Evolutionary conservation across 2,329 filamentous ascomycete genomes (phyloP).

Genomic region (Fusarium transvaalense): DNA sequence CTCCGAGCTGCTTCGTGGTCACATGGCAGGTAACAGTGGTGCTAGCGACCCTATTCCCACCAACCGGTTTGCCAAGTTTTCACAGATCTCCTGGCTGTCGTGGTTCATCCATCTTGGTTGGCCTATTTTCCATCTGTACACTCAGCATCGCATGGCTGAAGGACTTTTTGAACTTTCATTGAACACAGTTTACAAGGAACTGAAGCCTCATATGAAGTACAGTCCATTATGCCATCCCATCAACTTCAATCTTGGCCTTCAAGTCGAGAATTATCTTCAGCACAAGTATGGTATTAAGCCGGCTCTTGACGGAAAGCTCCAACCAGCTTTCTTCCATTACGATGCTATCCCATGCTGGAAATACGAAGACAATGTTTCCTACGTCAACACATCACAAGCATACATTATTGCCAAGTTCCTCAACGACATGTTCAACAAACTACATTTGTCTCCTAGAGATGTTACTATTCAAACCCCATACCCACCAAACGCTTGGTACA

Average conservation of each 20-base stretch:
- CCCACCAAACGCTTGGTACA: too few species aligned
- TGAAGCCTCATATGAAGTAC: not conserved
- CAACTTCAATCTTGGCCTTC: not conserved
- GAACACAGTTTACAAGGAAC: not conserved
- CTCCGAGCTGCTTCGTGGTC: not conserved
- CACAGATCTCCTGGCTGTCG: not conserved
- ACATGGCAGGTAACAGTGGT: too few species aligned
- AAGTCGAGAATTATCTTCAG: not conserved
- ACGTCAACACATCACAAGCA: too few species aligned
- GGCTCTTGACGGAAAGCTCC: rapidly evolving
- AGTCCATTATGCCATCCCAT: not conserved
- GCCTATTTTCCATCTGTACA: conserved; percentile 1
- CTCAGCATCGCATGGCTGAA: conserved; percentile 3
- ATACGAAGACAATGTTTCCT: too few species aligned
- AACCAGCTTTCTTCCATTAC: not conserved
- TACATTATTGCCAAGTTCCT: too few species aligned
- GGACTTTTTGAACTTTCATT: not conserved
- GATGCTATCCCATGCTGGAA: too few species aligned
- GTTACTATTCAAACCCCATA: too few species aligned
- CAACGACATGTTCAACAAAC: too few species aligned
- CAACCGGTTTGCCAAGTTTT: not conserved
- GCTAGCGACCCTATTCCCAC: too few species aligned
- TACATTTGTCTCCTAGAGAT: too few species aligned
- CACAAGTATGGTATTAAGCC: rapidly evolving
- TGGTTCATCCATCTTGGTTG: conserved; percentile 2